phyloP scores from a whole-genome alignment of 208 protist species.

The Zelonia costaricensis region DNA sequence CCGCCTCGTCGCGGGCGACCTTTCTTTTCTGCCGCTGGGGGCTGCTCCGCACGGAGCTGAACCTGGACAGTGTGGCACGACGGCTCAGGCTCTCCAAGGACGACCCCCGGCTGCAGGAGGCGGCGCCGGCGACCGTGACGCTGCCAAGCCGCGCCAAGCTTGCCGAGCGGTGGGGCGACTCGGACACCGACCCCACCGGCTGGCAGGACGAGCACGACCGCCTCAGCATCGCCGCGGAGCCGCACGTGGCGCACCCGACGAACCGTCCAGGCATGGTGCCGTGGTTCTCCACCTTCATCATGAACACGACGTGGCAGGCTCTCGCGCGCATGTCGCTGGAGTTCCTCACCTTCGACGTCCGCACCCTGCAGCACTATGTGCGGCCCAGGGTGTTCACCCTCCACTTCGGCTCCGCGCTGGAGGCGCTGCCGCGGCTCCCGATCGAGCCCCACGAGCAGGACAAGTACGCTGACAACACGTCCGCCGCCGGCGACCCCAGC shows the following conservation, averaged over 20 bases:
- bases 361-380: constrained; percentile 38
- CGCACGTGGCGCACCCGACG: constrained; percentile 37
- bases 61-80: neutral
- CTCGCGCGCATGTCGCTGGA: constrained; percentile 44
- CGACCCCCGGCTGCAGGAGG: constrained; percentile 22
- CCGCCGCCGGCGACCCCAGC: neutral
- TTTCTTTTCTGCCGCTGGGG: constrained; percentile 13
- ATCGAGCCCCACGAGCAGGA: neutral
- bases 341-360: constrained; percentile 85
- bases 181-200: neutral
- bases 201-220: constrained; percentile 24
- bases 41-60: neutral
- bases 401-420: constrained; percentile 30
- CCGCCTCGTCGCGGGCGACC: neutral
- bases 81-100: constrained; percentile 13
- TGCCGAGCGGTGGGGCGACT: neutral
- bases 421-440: neutral
- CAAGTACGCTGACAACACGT: neutral
- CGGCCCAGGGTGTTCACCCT: constrained; percentile 67
- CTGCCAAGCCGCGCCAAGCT: neutral
- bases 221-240: neutral
- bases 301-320: constrained; percentile 65
- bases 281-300: constrained; percentile 83
- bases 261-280: constrained; percentile 81
- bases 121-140: constrained; percentile 7